Evolutionary conservation across 2,329 filamentous ascomycete species (phyloP).

Genomic region (Pseudogymnoascus sp.): DNA sequence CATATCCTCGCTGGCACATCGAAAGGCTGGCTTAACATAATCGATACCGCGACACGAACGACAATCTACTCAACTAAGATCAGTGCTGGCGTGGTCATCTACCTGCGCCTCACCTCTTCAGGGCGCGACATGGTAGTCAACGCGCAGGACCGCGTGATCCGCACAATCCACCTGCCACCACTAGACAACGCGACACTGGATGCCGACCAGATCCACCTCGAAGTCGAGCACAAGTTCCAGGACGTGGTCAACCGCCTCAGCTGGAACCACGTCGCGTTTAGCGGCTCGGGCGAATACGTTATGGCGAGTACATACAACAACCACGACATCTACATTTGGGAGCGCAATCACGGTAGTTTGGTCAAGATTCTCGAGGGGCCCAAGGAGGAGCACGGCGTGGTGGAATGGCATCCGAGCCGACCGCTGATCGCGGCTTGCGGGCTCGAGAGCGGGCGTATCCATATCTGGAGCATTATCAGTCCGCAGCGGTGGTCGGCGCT

Average conservation of each 20-base stretch:
- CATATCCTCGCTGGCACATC: conserved; percentile 90
- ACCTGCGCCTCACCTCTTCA: conserved; percentile 75
- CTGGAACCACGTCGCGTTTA: conserved; percentile 97
- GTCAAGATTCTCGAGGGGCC: conserved; percentile 96
- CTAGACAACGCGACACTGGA: conserved; percentile 63
- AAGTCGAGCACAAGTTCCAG: conserved; percentile 96
- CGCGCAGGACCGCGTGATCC: conserved; percentile 88
- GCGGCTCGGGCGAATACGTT: conserved; percentile 89
- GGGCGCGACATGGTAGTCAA: conserved; percentile 88
- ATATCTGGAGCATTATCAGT: conserved; percentile 91
- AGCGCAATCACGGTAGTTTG: conserved; percentile 84
- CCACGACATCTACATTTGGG: conserved; percentile 97
- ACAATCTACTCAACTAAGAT: conserved; percentile 88
- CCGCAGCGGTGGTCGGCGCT: conserved; percentile 96
- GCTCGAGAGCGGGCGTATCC: conserved; percentile 85
- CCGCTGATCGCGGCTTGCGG: conserved; percentile 87
- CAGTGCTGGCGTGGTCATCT: conserved; percentile 80
- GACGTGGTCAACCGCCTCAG: conserved; percentile 91
- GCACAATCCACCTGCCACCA: conserved; percentile 85
- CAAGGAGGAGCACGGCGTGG: conserved; percentile 90
- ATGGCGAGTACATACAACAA: conserved; percentile 97
- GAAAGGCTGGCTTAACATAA: conserved; percentile 94
- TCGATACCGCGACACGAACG: conserved; percentile 71
- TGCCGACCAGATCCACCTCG: conserved; percentile 77
- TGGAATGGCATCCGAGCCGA: conserved; percentile 92